Evolutionary conservation across 2,329 filamentous ascomycete species (phyloP), one percentile per base, ranked within the genome.

Genomic region (Hypoxylon sp.): DNA sequence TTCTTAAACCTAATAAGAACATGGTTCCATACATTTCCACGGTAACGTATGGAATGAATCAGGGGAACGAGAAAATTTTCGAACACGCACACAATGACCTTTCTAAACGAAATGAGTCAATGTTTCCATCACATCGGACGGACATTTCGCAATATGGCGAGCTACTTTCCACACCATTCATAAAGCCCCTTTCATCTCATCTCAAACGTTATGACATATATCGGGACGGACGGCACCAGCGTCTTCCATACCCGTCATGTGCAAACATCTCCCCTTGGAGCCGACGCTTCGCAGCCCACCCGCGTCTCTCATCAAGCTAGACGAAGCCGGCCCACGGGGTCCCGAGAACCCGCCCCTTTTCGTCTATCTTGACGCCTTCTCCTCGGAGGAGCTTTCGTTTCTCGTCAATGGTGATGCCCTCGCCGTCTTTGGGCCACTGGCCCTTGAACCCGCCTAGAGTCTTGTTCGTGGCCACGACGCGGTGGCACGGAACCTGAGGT

Each of bases 381-480:
- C 80, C 82, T 65, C 82, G 82, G 68, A 93, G 77, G 58, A 93
- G 75, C 67, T 79, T 77, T 75, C 87, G 84, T 83, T 93, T 93
- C 79, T 90, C 89, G 34, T 85, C 84, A 64, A 90, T 83, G 52
- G 89, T 89, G 63, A 87, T 85, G 1, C 88, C 88, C 72, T 89
- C 86, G 0, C 88, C 89, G 38, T 86, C 83, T 60, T 84, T 84
- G 2, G 88, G 85, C 83, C 88, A 89, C 70, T 87, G 85, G 2
- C 91, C 91, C 78, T 90, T 89, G 82, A 92, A 93, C 0, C 91
- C 90, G 45, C 91, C 91, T 21, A 93, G 79, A n/a, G 84, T 83
- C 11, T 92, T 90, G 56, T 90, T 90, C 43, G 89, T 90, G 5
- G 92, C 91, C 50, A 97, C 87, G 21, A 95, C 91, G 9, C 93